phyloP scores from a whole-genome alignment of 2,329 filamentous ascomycete genomes.

The Fusarium domesticum region DNA sequence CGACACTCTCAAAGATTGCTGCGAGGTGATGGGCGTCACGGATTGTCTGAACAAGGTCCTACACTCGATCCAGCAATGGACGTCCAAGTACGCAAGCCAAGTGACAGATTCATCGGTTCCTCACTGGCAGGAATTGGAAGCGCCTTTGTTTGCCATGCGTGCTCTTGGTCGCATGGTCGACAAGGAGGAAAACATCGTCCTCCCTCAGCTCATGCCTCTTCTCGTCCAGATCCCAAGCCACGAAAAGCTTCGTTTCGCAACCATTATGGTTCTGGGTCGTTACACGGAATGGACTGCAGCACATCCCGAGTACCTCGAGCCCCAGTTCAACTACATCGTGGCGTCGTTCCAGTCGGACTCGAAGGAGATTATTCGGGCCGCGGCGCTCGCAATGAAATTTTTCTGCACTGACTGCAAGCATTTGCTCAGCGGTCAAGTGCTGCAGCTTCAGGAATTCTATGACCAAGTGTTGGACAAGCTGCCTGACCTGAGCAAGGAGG shows the following conservation, averaged over 20 bases:
- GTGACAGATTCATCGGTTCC: constrained; percentile 74
- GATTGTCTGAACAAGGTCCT: constrained; percentile 90
- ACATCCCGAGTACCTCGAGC: constrained; percentile 86
- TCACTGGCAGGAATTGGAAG: constrained; percentile 94
- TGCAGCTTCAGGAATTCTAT: constrained; percentile 89
- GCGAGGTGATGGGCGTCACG: constrained; percentile 90
- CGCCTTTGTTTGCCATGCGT: constrained; percentile 89
- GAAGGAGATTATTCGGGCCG: constrained; percentile 85
- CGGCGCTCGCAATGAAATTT: constrained; percentile 92
- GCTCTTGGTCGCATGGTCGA: constrained; percentile 97
- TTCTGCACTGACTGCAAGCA: constrained; percentile 94
- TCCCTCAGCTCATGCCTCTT: constrained; percentile 88
- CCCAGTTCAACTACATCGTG: constrained; percentile 94
- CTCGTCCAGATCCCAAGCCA: constrained; percentile 93
- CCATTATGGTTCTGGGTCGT: constrained; percentile 93
- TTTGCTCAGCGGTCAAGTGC: constrained; percentile 76
- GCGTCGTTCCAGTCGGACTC: constrained; percentile 86
- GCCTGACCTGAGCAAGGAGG: constrained; percentile 83
- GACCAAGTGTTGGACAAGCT: constrained; percentile 83
- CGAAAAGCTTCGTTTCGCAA: constrained; percentile 96
- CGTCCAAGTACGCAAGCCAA: constrained; percentile 73
- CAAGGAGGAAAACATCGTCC: constrained; percentile 78
- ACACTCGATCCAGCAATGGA: constrained; percentile 82
- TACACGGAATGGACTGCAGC: constrained; percentile 98
- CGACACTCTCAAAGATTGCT: constrained; percentile 94